Conservation (phyloP, 345 rosid species). For the Syzygium grande region DNA sequence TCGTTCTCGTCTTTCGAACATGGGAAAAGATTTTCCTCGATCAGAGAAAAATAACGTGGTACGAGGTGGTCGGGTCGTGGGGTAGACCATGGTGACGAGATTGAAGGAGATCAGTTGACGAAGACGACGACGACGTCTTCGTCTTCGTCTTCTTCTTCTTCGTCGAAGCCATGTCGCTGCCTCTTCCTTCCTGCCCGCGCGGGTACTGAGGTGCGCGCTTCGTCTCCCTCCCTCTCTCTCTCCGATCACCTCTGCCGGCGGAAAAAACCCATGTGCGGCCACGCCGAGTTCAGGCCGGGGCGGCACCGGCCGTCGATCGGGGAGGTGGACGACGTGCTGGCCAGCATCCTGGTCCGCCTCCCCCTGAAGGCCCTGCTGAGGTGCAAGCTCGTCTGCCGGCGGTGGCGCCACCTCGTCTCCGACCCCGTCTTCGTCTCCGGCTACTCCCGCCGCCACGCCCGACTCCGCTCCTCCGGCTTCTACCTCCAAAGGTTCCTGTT, state of each 20-base stretch:
- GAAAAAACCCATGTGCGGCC: background rate
- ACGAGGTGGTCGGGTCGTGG: background rate
- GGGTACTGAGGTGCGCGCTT: background rate
- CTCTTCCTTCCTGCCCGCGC: background rate
- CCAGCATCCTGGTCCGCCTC: background rate
- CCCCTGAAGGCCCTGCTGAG: conserved; percentile 12
- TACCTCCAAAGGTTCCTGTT: conserved; percentile 12
- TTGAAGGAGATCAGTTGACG: background rate
- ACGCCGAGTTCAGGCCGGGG: background rate
- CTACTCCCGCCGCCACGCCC: background rate
- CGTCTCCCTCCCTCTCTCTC: background rate
- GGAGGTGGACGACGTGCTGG: background rate
- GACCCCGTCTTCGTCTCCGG: conserved; percentile 5
- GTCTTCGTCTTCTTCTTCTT: background rate
- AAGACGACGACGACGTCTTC: too few species aligned
- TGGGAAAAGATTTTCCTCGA: background rate
- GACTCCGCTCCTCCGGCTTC: conserved; percentile 10
- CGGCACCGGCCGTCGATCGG: background rate
- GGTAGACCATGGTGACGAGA: background rate
- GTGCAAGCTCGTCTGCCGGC: conserved; percentile 18
- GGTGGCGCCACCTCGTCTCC: conserved; percentile 13
- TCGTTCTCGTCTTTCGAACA: background rate
- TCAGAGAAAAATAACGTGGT: background rate
- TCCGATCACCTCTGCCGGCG: background rate
- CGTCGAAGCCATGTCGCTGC: background rate